A percentile compares a stretch with the other conserved stretches of the same genome.
Evolutionary conservation across 441 rosid species (phyloP).

Genomic region (Gossypium armourianum): DNA sequence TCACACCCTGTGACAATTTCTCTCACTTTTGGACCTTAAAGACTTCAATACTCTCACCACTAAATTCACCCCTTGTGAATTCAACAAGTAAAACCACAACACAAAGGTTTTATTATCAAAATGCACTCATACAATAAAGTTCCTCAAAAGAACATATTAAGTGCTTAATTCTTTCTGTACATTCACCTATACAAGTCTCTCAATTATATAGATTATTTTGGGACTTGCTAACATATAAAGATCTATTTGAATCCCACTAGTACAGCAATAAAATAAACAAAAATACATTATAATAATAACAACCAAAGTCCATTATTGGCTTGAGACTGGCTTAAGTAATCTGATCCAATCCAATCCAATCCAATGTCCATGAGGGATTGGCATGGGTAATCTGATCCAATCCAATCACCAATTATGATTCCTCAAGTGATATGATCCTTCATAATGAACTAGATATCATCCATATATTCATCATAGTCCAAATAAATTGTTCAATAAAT

Average conservation of each 20-base stretch:
- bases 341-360: too few species aligned
- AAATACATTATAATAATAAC: background rate
- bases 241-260: background rate
- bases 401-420: background rate
- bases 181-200: background rate
- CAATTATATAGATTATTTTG: background rate
- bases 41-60: background rate
- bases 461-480: background rate
- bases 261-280: background rate
- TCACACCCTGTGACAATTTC: background rate
- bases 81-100: background rate
- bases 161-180: background rate
- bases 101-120: background rate
- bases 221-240: background rate
- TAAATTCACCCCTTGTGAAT: background rate
- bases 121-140: background rate
- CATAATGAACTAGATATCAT: background rate
- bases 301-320: background rate
- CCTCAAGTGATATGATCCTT: background rate
- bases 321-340: background rate
- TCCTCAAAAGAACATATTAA: background rate
- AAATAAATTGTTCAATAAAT: too few species aligned
- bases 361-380: background rate
- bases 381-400: background rate
- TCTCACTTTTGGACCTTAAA: background rate